phyloP scores from a whole-genome alignment of 805 yeast species.

The Candida arabinofermentans region DNA sequence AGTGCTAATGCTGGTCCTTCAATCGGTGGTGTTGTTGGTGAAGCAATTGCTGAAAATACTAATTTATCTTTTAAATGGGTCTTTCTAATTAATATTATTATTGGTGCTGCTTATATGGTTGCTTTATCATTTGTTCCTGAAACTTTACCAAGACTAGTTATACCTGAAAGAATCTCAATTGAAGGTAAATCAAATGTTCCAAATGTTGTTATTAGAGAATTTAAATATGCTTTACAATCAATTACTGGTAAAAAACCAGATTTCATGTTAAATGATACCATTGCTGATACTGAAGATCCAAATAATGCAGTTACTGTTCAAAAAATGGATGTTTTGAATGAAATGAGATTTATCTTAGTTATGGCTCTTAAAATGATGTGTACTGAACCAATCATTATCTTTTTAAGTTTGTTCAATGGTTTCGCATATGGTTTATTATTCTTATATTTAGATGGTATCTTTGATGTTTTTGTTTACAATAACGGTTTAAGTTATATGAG shows the following conservation, averaged over 20 bases:
- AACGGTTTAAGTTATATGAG: constrained; percentile 29
- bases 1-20: constrained; percentile 35
- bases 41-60: constrained; percentile 29
- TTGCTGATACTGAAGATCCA: constrained; percentile 12
- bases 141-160: constrained; percentile 34
- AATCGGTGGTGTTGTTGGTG: constrained; percentile 35
- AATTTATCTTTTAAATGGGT: constrained; percentile 31
- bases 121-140: constrained; percentile 28
- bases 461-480: constrained; percentile 31
- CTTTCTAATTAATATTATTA: constrained; percentile 30
- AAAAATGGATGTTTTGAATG: constrained; percentile 22
- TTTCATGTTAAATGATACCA: constrained; percentile 14
- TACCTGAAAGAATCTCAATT: constrained; percentile 27
- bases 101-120: constrained; percentile 25
- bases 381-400: constrained; percentile 34
- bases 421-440: constrained; percentile 34
- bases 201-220: constrained; percentile 24
- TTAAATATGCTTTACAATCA: constrained; percentile 15
- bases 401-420: constrained; percentile 33
- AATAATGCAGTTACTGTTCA: constrained; percentile 22
- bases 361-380: constrained; percentile 33
- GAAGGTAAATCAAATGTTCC: constrained; percentile 23
- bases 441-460: constrained; percentile 34
- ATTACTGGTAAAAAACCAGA: constrained; percentile 18
- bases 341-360: constrained; percentile 25